Evolutionary conservation across 164 flowering plant species (phyloP), one percentile per base, ranked within the genome.

Genomic region (Magnolia officinalis): DNA sequence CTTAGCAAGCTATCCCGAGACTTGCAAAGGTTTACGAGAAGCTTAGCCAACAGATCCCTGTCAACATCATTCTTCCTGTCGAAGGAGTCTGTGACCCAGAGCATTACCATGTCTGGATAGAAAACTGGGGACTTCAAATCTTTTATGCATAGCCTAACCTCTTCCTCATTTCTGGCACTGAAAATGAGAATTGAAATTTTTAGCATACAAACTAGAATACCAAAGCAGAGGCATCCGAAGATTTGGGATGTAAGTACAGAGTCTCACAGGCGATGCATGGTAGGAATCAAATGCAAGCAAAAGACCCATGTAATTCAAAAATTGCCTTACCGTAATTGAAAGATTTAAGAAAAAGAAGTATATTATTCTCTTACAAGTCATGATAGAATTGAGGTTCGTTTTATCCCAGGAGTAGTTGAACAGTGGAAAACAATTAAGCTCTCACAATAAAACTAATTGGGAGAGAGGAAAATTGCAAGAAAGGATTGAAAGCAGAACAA

Each of bases 61-160:
- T 93, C 97, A 77, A 71, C 73, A 77, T 90, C 95, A 79, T 90
- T 92, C 78, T 92, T 92, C 79, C 92, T 84, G 84, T 93, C 98
- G 77, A 93, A 93, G 5, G 98, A 93, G 78, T 93, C 92, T 13
- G 83, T 83, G 23, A 93, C 86, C 98, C 98, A 93, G 26, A 37
- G 23, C 71, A 68, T 68, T 16, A 92, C 80, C 92, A 92, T 88
- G 4, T 89, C 74, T 31, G 97, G 87, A 77, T 91, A 84, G 77
- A 85, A 91, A 81, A 85, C 72, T 8, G 93, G 91, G 19, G 91
- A 77, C 71, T 90, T 86, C 83, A 92, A 70, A 4, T 92, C 97
- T 80, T 83, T 86, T 68, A 92, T 82, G 84, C 97, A 91, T 20
- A 80, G 72, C 51, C 81, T 86, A 80, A 92, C 87, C 86, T 92